These are phyloP conservation scores for Backusella psychrophila DNA, from an alignment of 192 early-diverging fungal species.

Conservation along the genomic window DNA sequence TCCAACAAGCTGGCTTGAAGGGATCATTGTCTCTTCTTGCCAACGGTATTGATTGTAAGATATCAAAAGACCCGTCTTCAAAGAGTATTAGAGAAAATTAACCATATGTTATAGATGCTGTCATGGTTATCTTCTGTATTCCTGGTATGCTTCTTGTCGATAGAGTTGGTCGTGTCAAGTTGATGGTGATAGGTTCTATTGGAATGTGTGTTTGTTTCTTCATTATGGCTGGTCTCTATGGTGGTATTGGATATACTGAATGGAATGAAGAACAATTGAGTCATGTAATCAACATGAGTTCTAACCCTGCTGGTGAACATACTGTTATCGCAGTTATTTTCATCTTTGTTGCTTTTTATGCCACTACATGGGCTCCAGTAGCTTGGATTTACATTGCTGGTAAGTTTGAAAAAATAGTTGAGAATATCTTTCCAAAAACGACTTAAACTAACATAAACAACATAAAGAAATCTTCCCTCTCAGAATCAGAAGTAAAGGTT, in stretches of 20 bases:
- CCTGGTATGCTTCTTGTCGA: slow-evolving; percentile 82
- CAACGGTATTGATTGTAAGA: slow-evolving; percentile 57
- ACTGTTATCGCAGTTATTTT: slow-evolving; percentile 69
- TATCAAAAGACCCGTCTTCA: slow-evolving; percentile 35
- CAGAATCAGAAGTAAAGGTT: slow-evolving; percentile 78
- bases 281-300: slow-evolving; percentile 36
- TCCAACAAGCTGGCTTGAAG: slow-evolving; percentile 41
- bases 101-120: slow-evolving; percentile 36
- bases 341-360: slow-evolving; percentile 76
- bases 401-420: background rate
- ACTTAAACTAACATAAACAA: background rate
- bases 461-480: slow-evolving; percentile 76
- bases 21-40: slow-evolving; percentile 36
- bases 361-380: slow-evolving; percentile 85
- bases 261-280: slow-evolving; percentile 25
- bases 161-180: slow-evolving; percentile 15
- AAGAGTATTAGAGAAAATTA: background rate
- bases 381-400: slow-evolving; percentile 84
- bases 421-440: background rate
- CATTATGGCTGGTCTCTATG: slow-evolving; percentile 41
- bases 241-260: slow-evolving; percentile 27
- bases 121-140: slow-evolving; percentile 78
- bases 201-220: slow-evolving; percentile 23
- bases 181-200: slow-evolving; percentile 18
- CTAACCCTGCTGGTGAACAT: slow-evolving; percentile 37